Evolutionary conservation across 768 basidiomycete species (phyloP), one percentile per base, ranked within the genome.

Genomic region (Lactarius psammicola): DNA sequence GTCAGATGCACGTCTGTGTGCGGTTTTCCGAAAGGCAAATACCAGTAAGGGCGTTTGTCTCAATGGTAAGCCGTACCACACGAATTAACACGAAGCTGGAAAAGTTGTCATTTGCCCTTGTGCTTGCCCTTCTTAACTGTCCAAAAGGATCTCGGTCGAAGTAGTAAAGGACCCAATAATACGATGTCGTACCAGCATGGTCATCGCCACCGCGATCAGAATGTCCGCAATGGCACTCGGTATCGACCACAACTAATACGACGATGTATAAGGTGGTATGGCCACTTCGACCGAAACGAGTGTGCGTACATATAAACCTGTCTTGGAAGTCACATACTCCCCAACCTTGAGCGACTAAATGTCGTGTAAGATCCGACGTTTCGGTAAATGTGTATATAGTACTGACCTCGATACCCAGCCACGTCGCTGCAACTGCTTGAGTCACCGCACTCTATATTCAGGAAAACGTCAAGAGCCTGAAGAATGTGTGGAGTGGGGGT

Each of bases 151-250:
- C 49, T 15, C 26, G 15, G 23, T 51, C 26, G 6, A 28, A 5
- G 49, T 15, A 26, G 49, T 26, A 15, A 49, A 51, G 2, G 23
- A 28, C 10, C 36, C 11, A 26, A 15, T 26, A 15, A 26, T 15
- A 6, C 15, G 49, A 51, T 26, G 11, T 23, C 49, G 2, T 15
- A 51, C 49, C 49, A 26, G 49, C 49, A 51, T 10, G 5, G 49
- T 51, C 49, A 51, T 51, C 13, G 49, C 49, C 49, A 51, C 49
- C 13, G 49, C 49, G 49, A 51, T 51, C 26, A 51, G 49, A 51
- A 51, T 51, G 49, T 28, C 49, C 13, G 13, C 13, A 3, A 51
- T 5, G 13, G 49, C 23, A 13, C 49, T 51, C 49, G 49, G 11
- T 51, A 51, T 51, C 13, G 49, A 51, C 49, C 49, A 51, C 15